Conservation (phyloP, 495 filamentous ascomycete genomes). For the Podospora comata region DNA sequence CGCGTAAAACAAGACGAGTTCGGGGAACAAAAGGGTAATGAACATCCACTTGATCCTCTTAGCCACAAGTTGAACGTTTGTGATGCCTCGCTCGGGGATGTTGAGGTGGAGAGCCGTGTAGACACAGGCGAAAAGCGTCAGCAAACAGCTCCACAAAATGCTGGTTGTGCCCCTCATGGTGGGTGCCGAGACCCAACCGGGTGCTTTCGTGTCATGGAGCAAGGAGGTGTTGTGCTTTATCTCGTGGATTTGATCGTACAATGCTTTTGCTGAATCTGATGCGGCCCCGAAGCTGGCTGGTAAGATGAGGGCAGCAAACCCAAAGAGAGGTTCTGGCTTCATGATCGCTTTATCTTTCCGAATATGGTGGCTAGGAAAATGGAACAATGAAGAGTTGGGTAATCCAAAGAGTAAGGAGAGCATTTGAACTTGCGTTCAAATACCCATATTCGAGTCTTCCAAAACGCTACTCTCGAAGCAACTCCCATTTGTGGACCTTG, state of each 20-base stretch:
- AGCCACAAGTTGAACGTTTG: background rate
- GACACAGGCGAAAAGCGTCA: conserved; percentile 12
- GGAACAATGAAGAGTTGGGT: too few species aligned
- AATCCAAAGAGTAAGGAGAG: too few species aligned
- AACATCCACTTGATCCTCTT: conserved; percentile 14
- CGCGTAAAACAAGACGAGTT: conserved; percentile 18
- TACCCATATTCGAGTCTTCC: too few species aligned
- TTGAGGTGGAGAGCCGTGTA: conserved; percentile 22
- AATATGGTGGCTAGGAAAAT: too few species aligned
- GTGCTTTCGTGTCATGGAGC: conserved; percentile 1
- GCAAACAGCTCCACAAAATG: conserved; percentile 10
- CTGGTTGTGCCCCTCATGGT: conserved; percentile 9
- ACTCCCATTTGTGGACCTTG: too few species aligned
- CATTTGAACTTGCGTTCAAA: too few species aligned
- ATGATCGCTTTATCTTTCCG: too few species aligned
- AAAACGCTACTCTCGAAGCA: too few species aligned
- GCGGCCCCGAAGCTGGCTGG: too few species aligned
- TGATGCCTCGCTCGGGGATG: conserved; percentile 14
- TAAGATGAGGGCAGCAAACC: too few species aligned
- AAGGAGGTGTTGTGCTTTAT: background rate
- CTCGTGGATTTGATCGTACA: background rate
- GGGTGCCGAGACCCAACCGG: conserved; percentile 1
- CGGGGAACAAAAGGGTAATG: conserved; percentile 15
- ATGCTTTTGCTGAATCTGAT: background rate
- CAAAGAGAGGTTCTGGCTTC: too few species aligned